These are phyloP conservation scores for Elongisporangium anandrum DNA, from an alignment of 352 stramenopile species.

Conservation along the genomic window DNA sequence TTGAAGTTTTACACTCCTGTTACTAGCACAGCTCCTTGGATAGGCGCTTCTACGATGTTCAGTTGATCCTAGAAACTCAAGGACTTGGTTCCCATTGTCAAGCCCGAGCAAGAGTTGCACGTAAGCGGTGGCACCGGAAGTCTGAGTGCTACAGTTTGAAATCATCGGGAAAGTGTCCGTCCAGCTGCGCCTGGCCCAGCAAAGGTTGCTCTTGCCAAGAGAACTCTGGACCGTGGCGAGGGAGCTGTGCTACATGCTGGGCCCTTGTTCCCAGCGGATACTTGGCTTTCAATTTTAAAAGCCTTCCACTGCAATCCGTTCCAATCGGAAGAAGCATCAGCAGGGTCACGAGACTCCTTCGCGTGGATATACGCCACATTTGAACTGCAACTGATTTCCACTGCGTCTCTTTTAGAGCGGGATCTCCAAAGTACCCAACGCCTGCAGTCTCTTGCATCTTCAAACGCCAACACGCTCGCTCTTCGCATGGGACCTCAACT, in stretches of 20 bases:
- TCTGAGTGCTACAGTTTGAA: not conserved
- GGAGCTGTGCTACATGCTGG: not conserved
- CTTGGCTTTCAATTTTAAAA: too few species aligned
- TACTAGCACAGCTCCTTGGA: too few species aligned
- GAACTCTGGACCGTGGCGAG: not conserved
- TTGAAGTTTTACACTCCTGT: too few species aligned
- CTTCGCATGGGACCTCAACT: not conserved
- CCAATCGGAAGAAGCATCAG: too few species aligned
- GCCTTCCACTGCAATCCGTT: too few species aligned
- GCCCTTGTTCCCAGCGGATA: too few species aligned
- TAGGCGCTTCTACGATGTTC: too few species aligned
- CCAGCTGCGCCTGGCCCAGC: not conserved
- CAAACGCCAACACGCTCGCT: too few species aligned
- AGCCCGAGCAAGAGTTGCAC: not conserved
- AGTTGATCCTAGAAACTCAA: too few species aligned
- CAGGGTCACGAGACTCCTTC: too few species aligned
- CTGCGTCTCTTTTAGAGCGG: not conserved
- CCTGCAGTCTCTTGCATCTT: not conserved
- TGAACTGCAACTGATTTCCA: not conserved
- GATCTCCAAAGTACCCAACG: not conserved
- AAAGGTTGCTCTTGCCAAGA: not conserved
- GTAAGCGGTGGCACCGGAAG: not conserved
- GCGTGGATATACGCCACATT: not conserved
- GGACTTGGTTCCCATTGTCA: too few species aligned
- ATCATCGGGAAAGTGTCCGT: not conserved